Evolutionary conservation across 1,284 basidiomycete genomes (phyloP), one percentile per base, ranked within the genome.

Genomic region (Schizophyllum commune): DNA sequence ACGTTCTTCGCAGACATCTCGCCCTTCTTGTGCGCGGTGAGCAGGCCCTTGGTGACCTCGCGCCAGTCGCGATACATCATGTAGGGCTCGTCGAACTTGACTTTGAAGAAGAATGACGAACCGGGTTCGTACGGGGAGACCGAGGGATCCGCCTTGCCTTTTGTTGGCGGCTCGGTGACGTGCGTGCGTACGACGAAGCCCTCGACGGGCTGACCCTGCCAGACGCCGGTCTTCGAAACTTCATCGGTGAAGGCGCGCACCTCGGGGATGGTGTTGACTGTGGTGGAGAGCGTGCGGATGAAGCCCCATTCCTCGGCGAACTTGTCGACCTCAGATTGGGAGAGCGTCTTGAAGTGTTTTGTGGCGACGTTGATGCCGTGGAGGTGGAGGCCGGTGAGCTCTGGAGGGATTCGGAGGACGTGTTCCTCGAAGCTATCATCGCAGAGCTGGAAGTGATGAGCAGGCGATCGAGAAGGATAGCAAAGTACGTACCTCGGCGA

Each of bases 71-170:
- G 88, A 75, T 98, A 98, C 86, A 97, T 96, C 78, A 98, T 87
- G 72, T 99, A 99, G 0, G 96, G 96, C 72, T 99, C 94, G 73
- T 98, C 95, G 72, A 98, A 99, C 73, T 99, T 99, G 77, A 99
- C 84, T 73, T 99, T 99, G 87, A 98, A 99, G 81, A 99, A 98
- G 80, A 98, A 97, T 0, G 92, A 88, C 5, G 92, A 87, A 15
- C 91, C 91, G 0, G 87, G 75, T 0, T 78, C 73, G 70, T 96
- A 96, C 0, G 93, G 94, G 39, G 76, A 75, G 52, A 66, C 67
- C 55, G 64, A 59, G 4, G 60, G 32, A 27, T 60, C 59, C 39
- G 64, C 68, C 22, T 61, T 63, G 60, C 70, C 72, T 21, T 64
- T 67, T 52, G 69, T 67, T 6, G 75, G 77, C 5, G 79, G 74